Conservation (phyloP, 75 land plant species). For the Pinus tabuliformis region DNA sequence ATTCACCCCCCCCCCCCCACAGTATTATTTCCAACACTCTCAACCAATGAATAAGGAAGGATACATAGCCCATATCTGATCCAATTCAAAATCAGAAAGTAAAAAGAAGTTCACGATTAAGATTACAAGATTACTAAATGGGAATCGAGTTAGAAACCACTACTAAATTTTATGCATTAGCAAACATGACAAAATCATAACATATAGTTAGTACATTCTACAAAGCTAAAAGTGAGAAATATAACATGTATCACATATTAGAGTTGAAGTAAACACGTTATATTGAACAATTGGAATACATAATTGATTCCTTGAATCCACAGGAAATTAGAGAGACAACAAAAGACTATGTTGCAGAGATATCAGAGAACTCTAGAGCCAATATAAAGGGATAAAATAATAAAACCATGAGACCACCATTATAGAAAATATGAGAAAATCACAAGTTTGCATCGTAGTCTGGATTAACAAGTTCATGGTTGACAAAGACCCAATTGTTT, state of each 20-base stretch:
- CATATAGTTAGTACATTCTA: background rate
- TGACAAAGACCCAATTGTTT: conserved; percentile 51
- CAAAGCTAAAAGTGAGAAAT: background rate
- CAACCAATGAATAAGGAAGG: too few species aligned
- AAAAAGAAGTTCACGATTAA: too few species aligned
- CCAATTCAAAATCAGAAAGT: too few species aligned
- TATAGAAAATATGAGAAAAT: background rate
- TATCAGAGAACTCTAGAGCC: conserved; percentile 72
- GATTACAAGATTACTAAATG: too few species aligned
- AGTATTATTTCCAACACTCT: too few species aligned
- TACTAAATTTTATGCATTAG: too few species aligned
- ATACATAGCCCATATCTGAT: too few species aligned
- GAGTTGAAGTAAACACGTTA: background rate
- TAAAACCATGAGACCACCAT: conserved; percentile 49
- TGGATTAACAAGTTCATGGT: conserved; percentile 33
- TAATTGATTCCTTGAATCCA: conserved; percentile 89
- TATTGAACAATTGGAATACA: background rate
- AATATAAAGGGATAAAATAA: conserved; percentile 87
- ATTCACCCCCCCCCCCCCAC: too few species aligned
- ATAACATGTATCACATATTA: background rate
- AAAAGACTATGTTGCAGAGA: conserved; percentile 53
- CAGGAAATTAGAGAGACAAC: conserved; percentile 70
- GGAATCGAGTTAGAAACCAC: too few species aligned
- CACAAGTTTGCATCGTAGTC: conserved; percentile 13
- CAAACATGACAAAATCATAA: background rate